These are phyloP conservation scores for Ceraceosorus bombacis DNA, from an alignment of 1,284 basidiomycete species.

Conservation along the genomic window DNA sequence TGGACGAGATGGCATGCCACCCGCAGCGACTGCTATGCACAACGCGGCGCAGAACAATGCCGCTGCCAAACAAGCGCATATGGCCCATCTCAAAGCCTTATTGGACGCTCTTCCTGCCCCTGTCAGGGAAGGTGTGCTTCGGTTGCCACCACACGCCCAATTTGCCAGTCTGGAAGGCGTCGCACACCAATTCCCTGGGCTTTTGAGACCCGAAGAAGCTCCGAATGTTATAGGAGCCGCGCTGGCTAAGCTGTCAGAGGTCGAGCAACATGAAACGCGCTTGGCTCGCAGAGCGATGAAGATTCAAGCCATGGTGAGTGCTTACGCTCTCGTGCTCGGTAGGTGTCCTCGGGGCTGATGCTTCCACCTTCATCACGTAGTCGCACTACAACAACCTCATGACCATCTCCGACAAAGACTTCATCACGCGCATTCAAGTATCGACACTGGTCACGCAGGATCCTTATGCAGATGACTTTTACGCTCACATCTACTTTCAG, in stretches of 20 bases:
- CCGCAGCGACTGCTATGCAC: constrained; percentile 20
- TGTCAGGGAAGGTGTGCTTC: constrained; percentile 37
- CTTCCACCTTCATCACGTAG: constrained; percentile 52
- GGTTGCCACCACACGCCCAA: constrained; percentile 42
- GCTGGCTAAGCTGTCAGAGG: constrained; percentile 22
- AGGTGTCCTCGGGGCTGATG: background rate
- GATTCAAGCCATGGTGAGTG: constrained; percentile 20
- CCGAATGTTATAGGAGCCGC: constrained; percentile 2
- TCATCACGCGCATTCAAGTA: constrained; percentile 97
- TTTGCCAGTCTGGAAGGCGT: constrained; percentile 41
- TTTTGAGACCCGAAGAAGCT: constrained; percentile 20
- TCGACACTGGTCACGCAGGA: constrained; percentile 81
- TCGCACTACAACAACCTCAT: constrained; percentile 94
- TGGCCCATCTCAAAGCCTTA: constrained; percentile 39
- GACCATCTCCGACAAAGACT: constrained; percentile 98
- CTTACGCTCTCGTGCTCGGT: background rate
- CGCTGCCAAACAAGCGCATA: constrained; percentile 29
- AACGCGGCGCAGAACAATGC: constrained; percentile 11
- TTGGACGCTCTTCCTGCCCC: constrained; percentile 39
- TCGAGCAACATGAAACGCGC: constrained; percentile 24
- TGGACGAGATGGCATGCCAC: constrained; percentile 2
- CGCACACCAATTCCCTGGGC: constrained; percentile 33
- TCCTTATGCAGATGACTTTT: constrained; percentile 96
- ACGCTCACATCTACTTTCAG: constrained; percentile 89
- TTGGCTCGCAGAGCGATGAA: constrained; percentile 16